Evolutionary conservation across 2,329 filamentous ascomycete species (phyloP).

Genomic region (Ilyonectria destructans): DNA sequence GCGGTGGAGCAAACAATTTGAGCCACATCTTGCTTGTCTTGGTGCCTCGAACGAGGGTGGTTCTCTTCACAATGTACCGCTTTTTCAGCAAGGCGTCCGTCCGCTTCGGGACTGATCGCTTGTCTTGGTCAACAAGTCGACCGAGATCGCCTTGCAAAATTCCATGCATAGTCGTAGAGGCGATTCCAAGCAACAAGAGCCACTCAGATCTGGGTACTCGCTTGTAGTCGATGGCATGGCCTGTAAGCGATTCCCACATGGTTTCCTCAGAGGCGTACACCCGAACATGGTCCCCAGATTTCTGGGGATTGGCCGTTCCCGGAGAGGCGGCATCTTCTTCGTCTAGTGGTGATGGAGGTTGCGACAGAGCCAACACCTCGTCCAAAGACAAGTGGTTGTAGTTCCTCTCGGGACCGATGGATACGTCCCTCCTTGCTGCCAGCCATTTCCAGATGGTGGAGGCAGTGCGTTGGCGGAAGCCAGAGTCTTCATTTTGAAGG

Average conservation of each 20-base stretch:
- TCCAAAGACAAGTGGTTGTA: slow-evolving; percentile 59
- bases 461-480: slow-evolving; percentile 48
- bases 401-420: slow-evolving; percentile 52
- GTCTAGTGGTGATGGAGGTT: slow-evolving; percentile 2
- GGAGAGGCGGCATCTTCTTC: slow-evolving; percentile 25
- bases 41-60: slow-evolving; percentile 70
- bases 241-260: slow-evolving; percentile 73
- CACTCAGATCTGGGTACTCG: slow-evolving; percentile 73
- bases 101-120: slow-evolving; percentile 74
- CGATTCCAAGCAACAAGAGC: slow-evolving; percentile 72
- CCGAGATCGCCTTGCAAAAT: slow-evolving; percentile 75
- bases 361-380: slow-evolving; percentile 49
- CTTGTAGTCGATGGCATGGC: slow-evolving; percentile 73
- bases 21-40: slow-evolving; percentile 78
- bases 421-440: slow-evolving; percentile 54
- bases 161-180: slow-evolving; percentile 67
- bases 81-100: slow-evolving; percentile 73
- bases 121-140: slow-evolving; percentile 73
- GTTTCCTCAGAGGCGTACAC: slow-evolving; percentile 70
- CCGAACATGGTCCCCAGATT: slow-evolving; percentile 37
- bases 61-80: slow-evolving; percentile 75
- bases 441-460: slow-evolving; percentile 58
- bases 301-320: not conserved
- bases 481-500: slow-evolving; percentile 26
- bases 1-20: slow-evolving; percentile 67